A percentile compares a stretch with the other conserved stretches of the same genome.
These are phyloP conservation scores for Podospora appendiculata DNA, from an alignment of 495 filamentous ascomycete genomes.

Conservation along the genomic window DNA sequence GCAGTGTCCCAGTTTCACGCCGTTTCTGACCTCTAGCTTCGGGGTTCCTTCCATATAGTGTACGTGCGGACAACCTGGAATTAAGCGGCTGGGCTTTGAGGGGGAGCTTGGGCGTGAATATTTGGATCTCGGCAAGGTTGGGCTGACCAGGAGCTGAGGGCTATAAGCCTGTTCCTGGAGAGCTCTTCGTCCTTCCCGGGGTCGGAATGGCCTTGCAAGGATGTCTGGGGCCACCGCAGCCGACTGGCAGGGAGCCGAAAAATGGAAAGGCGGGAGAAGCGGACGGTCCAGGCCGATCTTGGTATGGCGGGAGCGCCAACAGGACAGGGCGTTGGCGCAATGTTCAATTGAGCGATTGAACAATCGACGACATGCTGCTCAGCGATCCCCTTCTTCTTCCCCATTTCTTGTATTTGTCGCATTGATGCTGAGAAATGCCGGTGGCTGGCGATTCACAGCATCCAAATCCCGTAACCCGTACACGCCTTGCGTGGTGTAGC, in stretches of 20 bases:
- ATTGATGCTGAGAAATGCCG: too few species aligned
- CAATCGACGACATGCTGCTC: not conserved
- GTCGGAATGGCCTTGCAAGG: not conserved
- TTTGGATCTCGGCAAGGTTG: not conserved
- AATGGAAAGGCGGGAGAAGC: conserved; percentile 12
- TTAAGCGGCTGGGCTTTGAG: not conserved
- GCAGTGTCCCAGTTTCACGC: too few species aligned
- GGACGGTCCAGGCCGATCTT: too few species aligned
- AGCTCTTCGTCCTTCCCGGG: not conserved
- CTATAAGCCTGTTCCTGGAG: not conserved
- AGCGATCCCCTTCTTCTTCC: too few species aligned
- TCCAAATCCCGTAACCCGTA: not conserved
- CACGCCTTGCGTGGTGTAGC: not conserved
- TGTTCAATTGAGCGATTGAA: not conserved
- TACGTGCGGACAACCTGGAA: too few species aligned
- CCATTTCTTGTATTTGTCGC: too few species aligned
- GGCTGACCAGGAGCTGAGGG: not conserved
- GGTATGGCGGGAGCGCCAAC: too few species aligned
- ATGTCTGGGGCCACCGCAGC: not conserved
- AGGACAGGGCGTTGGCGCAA: not conserved
- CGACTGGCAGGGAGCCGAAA: conserved; percentile 2
- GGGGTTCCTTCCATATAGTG: not conserved
- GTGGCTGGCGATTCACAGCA: too few species aligned
- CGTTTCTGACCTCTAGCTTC: too few species aligned
- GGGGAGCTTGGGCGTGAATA: conserved; percentile 2